These are phyloP conservation scores for Pythium sp. DNA, from an alignment of 352 stramenopile species.

Conservation along the genomic window DNA sequence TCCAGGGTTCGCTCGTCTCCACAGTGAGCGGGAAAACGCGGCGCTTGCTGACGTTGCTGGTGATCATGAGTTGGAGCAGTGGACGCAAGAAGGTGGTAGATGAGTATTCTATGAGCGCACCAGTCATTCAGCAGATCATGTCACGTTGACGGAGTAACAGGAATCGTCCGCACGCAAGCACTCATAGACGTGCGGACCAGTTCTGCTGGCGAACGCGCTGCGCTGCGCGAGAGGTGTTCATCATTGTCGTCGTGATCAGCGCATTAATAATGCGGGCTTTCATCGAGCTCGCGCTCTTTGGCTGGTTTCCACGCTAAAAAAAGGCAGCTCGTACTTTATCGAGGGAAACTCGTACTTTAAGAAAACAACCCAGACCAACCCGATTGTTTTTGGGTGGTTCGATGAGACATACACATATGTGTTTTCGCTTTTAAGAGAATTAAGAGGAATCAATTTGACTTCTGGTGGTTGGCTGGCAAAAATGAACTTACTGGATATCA, in stretches of 20 bases:
- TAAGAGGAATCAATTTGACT: no score
- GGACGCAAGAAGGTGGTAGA: neutral
- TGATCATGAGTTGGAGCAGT: neutral
- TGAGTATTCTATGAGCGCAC: neutral
- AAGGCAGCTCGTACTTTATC: neutral
- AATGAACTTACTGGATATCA: neutral
- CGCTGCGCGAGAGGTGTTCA: neutral
- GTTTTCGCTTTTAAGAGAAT: no score
- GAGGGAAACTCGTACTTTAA: neutral
- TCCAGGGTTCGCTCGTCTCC: constrained; percentile 21
- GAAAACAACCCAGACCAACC: neutral
- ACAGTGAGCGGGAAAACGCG: constrained; percentile 46
- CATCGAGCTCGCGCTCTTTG: neutral
- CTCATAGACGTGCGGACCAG: neutral
- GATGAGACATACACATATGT: neutral
- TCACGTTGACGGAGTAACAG: neutral
- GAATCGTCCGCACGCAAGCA: neutral
- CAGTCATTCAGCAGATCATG: neutral
- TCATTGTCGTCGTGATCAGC: neutral
- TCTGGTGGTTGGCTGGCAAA: neutral
- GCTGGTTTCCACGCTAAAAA: neutral
- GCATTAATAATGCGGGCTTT: neutral
- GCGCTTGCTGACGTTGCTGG: constrained; percentile 18
- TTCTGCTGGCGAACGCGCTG: neutral
- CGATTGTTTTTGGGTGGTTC: neutral